Evolutionary conservation across 768 basidiomycete genomes (phyloP), one percentile per base, ranked within the genome.

Genomic region (Podaxis pistillaris): DNA sequence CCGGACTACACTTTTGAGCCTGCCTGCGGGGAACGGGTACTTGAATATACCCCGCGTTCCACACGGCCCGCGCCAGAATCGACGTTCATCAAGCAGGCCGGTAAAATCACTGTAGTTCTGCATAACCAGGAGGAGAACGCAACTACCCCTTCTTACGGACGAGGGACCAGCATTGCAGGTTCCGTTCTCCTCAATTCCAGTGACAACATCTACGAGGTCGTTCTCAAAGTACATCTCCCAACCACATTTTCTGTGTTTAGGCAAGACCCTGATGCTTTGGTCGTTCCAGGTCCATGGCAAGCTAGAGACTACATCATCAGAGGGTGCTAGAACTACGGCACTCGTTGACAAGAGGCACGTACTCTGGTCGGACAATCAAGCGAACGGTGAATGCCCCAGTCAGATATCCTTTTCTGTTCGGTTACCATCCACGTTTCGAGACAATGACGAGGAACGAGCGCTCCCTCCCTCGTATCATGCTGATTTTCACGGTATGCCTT

Each of bases 1-100:
- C 89, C 89, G 1, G 69, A 74, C 7, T 91, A 90, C 68, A 86
- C 89, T 53, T 79, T 71, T 38, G 79, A 80, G 28, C 86, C 83
- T 37, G 70, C 77, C 3, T 74, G 72, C 2, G 84, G 80, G 28
- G 88, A 90, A 66, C 74, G 76, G 58, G 76, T 76, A 17, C 80
- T 90, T 7, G 81, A 84, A 46, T 78, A 77, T 49, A 82, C 85
- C 0, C 83, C 79, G 6, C 71, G 72, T 24, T 62, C 67, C 36
- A 58, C 41, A 54, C 71, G 69, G 2, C 55, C 68, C 0, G 57
- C 62, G 41, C 76, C 78, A n/a, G 77, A 75, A 2, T 80, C 80
- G 12, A 72, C 75, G 2, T 83, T 77, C 67, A 73, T 75, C 36
- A 79, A 74, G 60, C 75, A 71, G 19, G 71, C 72, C 44, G 79